Percentiles rank a stretch among this genome's conserved stretches.
Evolutionary conservation across 768 basidiomycete genomes (phyloP).

Genomic region (Naematelia aurantialba): DNA sequence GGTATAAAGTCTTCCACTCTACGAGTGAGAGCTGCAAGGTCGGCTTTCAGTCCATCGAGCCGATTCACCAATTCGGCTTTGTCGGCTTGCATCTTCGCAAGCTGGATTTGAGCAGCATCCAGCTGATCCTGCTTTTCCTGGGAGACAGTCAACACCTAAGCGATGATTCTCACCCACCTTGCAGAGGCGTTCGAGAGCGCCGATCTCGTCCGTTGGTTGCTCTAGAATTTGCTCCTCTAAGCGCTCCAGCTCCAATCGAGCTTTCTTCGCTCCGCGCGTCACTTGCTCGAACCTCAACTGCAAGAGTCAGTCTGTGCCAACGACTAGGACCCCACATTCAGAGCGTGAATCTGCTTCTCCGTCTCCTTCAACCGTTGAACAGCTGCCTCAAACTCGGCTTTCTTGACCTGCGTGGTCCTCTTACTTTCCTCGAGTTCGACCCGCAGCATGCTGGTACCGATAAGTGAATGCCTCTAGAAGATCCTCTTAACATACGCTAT

Average conservation of each 20-base stretch:
- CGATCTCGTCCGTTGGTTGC: constrained; percentile 6
- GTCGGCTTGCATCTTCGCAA: neutral
- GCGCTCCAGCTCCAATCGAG: neutral
- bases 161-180: constrained; percentile 5
- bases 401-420: neutral
- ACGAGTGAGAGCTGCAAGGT: constrained; percentile 5
- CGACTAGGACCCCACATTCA: neutral
- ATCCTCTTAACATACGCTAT: neutral
- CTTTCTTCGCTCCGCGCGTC: neutral
- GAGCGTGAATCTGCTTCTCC: neutral
- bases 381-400: constrained; percentile 5
- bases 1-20: neutral
- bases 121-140: neutral
- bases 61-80: neutral
- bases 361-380: neutral
- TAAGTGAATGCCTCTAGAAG: neutral
- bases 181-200: constrained; percentile 1
- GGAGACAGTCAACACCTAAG: neutral
- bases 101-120: neutral
- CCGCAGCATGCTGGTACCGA: neutral
- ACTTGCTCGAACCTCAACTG: neutral
- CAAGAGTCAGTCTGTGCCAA: neutral
- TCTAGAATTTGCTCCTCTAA: neutral
- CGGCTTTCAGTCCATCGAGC: constrained; percentile 3
- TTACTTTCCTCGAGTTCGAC: neutral